These are phyloP conservation scores for Hymenoscyphus infarciens DNA, from an alignment of 2,329 filamentous ascomycete genomes.

Conservation along the genomic window DNA sequence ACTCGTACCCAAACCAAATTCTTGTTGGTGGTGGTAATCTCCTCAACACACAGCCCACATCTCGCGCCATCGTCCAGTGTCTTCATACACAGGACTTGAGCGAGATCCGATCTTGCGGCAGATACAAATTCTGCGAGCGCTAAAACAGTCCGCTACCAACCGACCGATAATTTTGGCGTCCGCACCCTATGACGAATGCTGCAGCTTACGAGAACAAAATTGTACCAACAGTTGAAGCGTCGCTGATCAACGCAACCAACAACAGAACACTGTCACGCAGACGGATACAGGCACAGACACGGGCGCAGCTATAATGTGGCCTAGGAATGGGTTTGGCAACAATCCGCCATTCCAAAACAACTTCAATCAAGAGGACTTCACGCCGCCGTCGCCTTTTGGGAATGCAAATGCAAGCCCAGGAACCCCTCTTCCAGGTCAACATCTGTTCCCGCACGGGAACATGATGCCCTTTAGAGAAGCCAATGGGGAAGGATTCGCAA, in stretches of 20 bases:
- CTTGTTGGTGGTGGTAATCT: background rate
- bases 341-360: constrained; percentile 25
- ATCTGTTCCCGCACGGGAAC: constrained; percentile 22
- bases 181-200: background rate
- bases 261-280: background rate
- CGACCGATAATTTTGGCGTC: background rate
- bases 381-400: constrained; percentile 16
- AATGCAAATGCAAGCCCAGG: constrained; percentile 3
- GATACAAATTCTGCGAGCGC: background rate
- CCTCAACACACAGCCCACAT: background rate
- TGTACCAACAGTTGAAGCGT: background rate
- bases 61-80: background rate
- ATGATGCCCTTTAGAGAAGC: constrained; percentile 21
- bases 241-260: background rate
- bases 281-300: background rate
- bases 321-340: constrained; percentile 28
- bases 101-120: background rate
- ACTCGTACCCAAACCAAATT: no score
- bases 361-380: constrained; percentile 29
- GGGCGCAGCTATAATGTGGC: constrained; percentile 27
- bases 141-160: background rate
- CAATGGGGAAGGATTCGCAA: constrained; percentile 20
- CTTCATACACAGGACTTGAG: background rate
- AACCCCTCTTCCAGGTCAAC: constrained; percentile 16
- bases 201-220: background rate